phyloP scores from a whole-genome alignment of 2,329 filamentous ascomycete genomes.

The Incumbomyces delicatus region DNA sequence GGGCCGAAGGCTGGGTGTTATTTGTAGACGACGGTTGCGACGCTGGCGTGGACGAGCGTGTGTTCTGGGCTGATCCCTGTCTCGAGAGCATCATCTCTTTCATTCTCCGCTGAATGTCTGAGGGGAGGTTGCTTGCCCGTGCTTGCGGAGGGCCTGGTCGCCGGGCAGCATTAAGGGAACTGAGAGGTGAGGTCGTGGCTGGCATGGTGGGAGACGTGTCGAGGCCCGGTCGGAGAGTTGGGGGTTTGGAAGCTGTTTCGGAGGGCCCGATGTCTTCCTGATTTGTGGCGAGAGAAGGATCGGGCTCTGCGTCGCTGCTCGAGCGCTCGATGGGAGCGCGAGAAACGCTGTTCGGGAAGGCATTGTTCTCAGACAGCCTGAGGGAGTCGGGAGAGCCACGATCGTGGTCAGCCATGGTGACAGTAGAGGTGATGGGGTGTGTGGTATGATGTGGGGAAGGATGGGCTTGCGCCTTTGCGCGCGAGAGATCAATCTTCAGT shows the following conservation, averaged over 20 bases:
- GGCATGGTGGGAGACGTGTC: conserved; percentile 45
- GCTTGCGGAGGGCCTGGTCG: conserved; percentile 38
- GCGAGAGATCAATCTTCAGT: too few species aligned
- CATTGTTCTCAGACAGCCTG: too few species aligned
- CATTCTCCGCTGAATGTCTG: conserved; percentile 60
- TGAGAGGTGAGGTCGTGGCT: conserved; percentile 73
- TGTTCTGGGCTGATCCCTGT: conserved; percentile 38
- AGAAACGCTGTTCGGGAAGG: too few species aligned
- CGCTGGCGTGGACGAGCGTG: conserved; percentile 13
- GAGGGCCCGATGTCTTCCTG: neutral
- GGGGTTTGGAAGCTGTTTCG: conserved; percentile 9
- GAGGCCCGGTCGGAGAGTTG: conserved; percentile 9
- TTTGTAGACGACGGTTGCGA: conserved; percentile 12
- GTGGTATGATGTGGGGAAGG: too few species aligned
- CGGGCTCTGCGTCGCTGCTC: neutral
- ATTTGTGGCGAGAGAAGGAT: neutral
- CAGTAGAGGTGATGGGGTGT: too few species aligned
- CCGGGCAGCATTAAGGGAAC: conserved; percentile 61
- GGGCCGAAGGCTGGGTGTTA: conserved; percentile 5
- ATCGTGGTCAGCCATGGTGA: too few species aligned
- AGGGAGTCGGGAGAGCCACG: too few species aligned
- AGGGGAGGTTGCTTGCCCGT: conserved; percentile 44
- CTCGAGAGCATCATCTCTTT: conserved; percentile 58
- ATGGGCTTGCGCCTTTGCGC: too few species aligned
- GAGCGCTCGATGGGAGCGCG: too few species aligned